Percentiles rank a stretch among this genome's conserved stretches.
Evolutionary conservation across 2,329 filamentous ascomycete genomes (phyloP).

Genomic region (Cercospora zeae-maydis): DNA sequence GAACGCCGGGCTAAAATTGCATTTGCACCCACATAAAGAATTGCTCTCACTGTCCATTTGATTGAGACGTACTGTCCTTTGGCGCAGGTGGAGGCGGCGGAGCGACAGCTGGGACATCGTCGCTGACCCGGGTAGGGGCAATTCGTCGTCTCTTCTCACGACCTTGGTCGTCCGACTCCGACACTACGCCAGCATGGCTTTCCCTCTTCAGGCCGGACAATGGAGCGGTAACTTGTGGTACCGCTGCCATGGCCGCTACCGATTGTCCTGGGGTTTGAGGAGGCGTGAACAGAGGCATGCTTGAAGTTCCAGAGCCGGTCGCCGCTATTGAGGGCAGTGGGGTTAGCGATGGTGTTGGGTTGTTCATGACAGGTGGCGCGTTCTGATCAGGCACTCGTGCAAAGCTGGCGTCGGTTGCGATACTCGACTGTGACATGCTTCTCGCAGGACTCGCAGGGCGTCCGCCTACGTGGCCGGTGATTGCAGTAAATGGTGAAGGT

Average conservation of each 20-base stretch:
- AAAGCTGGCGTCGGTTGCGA: conserved; percentile 59
- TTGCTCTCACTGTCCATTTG: neutral
- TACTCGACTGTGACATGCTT: conserved; percentile 80
- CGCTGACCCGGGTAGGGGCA: conserved; percentile 43
- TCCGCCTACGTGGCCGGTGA: conserved; percentile 23
- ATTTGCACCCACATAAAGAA: neutral
- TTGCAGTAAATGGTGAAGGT: conserved; percentile 50
- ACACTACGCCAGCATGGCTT: conserved; percentile 31
- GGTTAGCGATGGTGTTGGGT: conserved; percentile 35
- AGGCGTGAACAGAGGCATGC: conserved; percentile 76
- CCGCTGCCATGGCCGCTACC: conserved; percentile 23
- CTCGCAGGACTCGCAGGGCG: conserved; percentile 75
- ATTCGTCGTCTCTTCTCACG: conserved; percentile 46
- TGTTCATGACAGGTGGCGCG: conserved; percentile 37
- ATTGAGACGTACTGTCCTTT: conserved; percentile 1
- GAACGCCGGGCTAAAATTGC: neutral
- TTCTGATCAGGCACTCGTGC: conserved; percentile 45
- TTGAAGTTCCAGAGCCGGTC: conserved; percentile 27
- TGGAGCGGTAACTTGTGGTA: conserved; percentile 7
- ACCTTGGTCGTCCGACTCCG: conserved; percentile 37
- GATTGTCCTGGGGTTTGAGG: conserved; percentile 71
- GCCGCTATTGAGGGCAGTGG: conserved; percentile 38
- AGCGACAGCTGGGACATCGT: neutral
- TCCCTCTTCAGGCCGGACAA: conserved; percentile 33
- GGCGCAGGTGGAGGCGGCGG: neutral